Base-by-base conservation (phyloP, 176 grass and related monocot species). In the Rhynchospora tenuis region DNA sequence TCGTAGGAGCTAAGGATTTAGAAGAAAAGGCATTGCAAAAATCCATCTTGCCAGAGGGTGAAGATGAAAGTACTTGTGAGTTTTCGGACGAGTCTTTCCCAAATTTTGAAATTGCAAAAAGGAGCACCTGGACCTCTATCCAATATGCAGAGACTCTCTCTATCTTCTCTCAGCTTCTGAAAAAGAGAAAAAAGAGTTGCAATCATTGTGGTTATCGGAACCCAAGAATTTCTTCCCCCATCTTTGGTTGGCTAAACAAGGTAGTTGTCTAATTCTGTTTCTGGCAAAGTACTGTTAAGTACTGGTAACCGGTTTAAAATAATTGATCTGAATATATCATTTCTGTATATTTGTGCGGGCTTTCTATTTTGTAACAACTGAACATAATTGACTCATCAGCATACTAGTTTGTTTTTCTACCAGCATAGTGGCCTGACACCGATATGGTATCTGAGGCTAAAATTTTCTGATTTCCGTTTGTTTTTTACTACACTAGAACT, bases 161-260 rank as follows among this genome's bases (percentile, higher is more conserved):
- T 64, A 57, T 94, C 78, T 81, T 97, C 31, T 86, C 76, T 47
- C 90, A 67, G 38, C 72, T 97, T 48, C 70, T 91, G 46, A 90
- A 85, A 54, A 89, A 94, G 55, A 91, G 57, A 45, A 78, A 81
- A 63, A 92, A 88, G 67, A 93, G 91, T 77, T 98, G 95, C 55
- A 55, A 64, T n/a, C 88, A 84, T 50, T 98, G 95, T 2, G 86
- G 81, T 19, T 84, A 79, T 15, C 92, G 88, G 81, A 91, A 64
- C 73, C 92, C 95, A 55, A 42, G 42, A 31, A 89, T 98, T 87
- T 72, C 82, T 63, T 90, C 89, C 64, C 95, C 89, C 59, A 55
- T 89, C 76, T 94, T 87, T 90, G 90, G 92, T 57, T 98, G 92
- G 92, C 58, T 98, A 70, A 82, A 90, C 69, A 94, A 93, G 95